These are phyloP conservation scores for Boletus sensibilis DNA, from an alignment of 768 basidiomycete genomes.

Conservation along the genomic window DNA sequence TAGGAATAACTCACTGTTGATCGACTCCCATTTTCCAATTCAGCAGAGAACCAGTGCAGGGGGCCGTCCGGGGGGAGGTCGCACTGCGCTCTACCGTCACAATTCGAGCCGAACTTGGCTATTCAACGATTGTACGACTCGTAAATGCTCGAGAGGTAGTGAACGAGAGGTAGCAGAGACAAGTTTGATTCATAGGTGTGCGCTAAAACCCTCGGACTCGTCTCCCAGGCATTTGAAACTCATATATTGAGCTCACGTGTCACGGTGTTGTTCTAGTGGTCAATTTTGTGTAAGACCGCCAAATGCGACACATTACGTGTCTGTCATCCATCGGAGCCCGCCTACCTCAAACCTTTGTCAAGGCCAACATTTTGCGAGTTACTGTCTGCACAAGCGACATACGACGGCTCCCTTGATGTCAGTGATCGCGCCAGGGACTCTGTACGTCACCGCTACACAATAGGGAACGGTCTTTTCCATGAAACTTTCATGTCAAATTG, in stretches of 20 bases:
- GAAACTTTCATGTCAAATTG: constrained; percentile 14
- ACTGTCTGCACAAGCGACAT: constrained; percentile 5
- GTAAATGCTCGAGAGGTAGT: background rate
- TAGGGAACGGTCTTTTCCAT: constrained; percentile 8
- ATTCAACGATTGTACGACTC: background rate
- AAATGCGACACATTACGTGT: constrained; percentile 20
- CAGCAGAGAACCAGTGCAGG: constrained; percentile 5
- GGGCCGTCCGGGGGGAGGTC: background rate
- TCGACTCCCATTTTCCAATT: constrained; percentile 25
- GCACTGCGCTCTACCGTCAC: constrained; percentile 10
- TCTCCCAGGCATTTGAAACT: constrained; percentile 20
- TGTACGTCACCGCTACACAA: constrained; percentile 16
- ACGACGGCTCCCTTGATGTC: constrained; percentile 3
- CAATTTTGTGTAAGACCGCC: constrained; percentile 16
- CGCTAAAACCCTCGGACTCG: constrained; percentile 19
- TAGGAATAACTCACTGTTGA: constrained; percentile 8
- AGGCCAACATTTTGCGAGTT: background rate
- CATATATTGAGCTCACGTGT: constrained; percentile 7
- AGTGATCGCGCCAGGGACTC: constrained; percentile 21
- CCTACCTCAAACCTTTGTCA: constrained; percentile 4
- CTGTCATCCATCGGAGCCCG: background rate
- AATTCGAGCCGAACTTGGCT: constrained; percentile 4
- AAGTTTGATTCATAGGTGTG: constrained; percentile 7
- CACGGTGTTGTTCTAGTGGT: constrained; percentile 3
- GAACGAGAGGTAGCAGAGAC: background rate